These are phyloP conservation scores for Exophiala sp. DNA, from an alignment of 2,329 filamentous ascomycete species.

Conservation along the genomic window DNA sequence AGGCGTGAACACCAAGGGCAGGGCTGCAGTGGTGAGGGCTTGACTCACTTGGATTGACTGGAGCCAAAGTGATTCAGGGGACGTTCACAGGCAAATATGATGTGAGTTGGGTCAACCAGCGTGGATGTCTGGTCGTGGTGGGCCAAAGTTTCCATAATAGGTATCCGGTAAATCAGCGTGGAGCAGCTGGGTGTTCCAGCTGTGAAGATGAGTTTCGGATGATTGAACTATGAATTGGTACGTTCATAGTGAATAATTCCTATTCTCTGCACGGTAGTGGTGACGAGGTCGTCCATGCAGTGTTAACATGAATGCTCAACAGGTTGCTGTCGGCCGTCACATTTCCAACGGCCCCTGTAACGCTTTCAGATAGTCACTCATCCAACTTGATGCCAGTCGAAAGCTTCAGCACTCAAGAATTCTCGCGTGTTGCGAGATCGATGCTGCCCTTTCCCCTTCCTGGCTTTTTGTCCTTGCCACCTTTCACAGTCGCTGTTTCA, in stretches of 20 bases:
- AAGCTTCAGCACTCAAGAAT: not conserved
- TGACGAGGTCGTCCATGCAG: not conserved
- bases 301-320: not conserved
- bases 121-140: too few species aligned
- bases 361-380: not conserved
- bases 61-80: not conserved
- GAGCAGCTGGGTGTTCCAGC: not conserved
- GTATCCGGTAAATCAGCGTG: not conserved
- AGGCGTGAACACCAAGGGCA: not conserved
- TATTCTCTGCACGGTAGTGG: not conserved
- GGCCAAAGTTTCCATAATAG: not conserved
- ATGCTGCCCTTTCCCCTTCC: slow-evolving; percentile 3
- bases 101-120: too few species aligned
- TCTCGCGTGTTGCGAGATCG: slow-evolving; percentile 8
- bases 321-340: not conserved
- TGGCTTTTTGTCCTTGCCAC: not conserved
- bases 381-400: not conserved
- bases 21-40: not conserved
- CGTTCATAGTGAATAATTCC: not conserved
- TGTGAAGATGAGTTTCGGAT: not conserved
- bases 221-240: not conserved
- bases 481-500: not conserved
- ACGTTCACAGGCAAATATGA: too few species aligned
- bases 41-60: not conserved
- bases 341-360: not conserved